Evolutionary conservation across 2,329 filamentous ascomycete species (phyloP).

Genomic region (Aschersonia sp.): DNA sequence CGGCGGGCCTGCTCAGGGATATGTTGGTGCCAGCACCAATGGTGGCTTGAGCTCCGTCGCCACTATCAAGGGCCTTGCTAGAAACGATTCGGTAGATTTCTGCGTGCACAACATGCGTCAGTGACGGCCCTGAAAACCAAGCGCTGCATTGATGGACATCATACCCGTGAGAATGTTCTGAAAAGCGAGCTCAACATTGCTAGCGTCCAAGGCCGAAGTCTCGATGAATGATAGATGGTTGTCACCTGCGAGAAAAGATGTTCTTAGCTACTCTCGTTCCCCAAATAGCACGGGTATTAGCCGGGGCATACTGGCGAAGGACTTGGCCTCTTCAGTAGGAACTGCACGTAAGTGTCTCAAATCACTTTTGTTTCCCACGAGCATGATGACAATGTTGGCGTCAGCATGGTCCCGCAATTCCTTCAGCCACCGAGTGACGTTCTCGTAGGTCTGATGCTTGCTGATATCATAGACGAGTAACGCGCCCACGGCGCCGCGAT

Average conservation of each 20-base stretch:
- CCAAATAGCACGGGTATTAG: neutral
- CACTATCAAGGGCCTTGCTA: conserved; percentile 88
- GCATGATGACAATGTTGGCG: conserved; percentile 98
- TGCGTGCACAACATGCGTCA: conserved; percentile 19
- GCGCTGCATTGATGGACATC: conserved; percentile 11
- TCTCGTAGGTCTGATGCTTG: conserved; percentile 99
- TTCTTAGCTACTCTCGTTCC: conserved; percentile 1
- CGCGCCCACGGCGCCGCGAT: conserved; percentile 91
- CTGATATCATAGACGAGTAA: conserved; percentile 98
- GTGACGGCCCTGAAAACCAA: neutral
- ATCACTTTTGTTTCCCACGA: conserved; percentile 99
- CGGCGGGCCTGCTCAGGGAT: conserved; percentile 72
- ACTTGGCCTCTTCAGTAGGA: conserved; percentile 93
- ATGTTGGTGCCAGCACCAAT: conserved; percentile 72
- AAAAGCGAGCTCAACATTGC: conserved; percentile 98
- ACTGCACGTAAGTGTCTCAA: conserved; percentile 95
- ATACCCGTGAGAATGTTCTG: conserved; percentile 97
- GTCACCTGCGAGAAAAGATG: conserved; percentile 48
- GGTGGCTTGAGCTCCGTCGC: conserved; percentile 65
- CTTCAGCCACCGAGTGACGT: conserved; percentile 97
- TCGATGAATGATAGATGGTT: conserved; percentile 99
- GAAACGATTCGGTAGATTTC: conserved; percentile 99
- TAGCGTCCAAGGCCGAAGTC: conserved; percentile 94
- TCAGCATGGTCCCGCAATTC: conserved; percentile 96
- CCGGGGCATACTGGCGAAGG: conserved; percentile 70